Base-by-base conservation (phyloP, 108 stramenopile genomes). In the Nitzschia sp. region DNA sequence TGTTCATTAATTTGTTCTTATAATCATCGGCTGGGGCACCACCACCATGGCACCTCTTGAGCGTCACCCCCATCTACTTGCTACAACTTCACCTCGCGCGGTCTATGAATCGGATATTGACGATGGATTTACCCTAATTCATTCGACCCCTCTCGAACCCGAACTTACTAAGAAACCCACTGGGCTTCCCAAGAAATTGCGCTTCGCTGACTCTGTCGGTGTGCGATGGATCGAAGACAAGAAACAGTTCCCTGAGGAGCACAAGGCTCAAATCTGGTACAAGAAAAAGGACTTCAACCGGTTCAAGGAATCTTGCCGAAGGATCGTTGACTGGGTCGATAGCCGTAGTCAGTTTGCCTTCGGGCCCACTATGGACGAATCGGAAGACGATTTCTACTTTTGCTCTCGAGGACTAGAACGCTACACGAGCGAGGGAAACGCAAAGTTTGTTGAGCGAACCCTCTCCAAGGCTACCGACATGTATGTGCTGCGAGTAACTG, bases 401-500 rank as follows among this genome's bases (percentile, higher is more conserved):
- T 62, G 61, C 32, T n/a, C 42, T 31, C 36, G 61, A 1, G 61
- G 61, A 15, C 46, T 62, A 26, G 61, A 62, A 45, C 35, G 61
- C n/a, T 31, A 62, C 26, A 62, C 61, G 0, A 18, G 42, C 8
- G 42, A 62, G 6, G 36, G 61, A 2, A n/a, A 36, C 23, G 46
- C 18, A 0, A n/a, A 26, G 42, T 62, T 45, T 62, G 1, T 24
- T 0, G 18, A 38, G 1, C 35, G 61, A 62, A 21, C 24, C 24
- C 29, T 45, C 2, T 27, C 61, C 23, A 45, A 26, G 61, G 2
- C 5, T 0, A 62, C 18, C 15, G 61, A 62, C n/a, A 25, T 62
- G 61, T 45, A 45, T 23, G 61, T 62, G 0, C 2, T 62, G 42
- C 6, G 61, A 1, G 25, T 62, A 15, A 42, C 33, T 21, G 33